These are phyloP conservation scores for Nothopassalora personata DNA, from an alignment of 2,329 filamentous ascomycete species.

Conservation along the genomic window DNA sequence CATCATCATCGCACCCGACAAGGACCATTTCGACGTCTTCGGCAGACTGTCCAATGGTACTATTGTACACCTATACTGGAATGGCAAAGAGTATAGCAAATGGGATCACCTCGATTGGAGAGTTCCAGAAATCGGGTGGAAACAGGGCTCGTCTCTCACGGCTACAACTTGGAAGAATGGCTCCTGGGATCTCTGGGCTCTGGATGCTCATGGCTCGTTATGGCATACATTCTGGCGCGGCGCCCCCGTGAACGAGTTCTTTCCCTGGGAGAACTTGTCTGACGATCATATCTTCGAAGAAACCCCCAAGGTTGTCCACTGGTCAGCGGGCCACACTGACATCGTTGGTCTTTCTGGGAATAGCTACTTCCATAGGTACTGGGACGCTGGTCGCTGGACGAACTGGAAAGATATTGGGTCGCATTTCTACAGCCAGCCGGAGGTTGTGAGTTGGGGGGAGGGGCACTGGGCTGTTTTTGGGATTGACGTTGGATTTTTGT, in stretches of 20 bases:
- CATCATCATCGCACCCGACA: not conserved
- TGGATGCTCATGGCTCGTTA: not conserved
- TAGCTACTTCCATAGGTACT: not conserved
- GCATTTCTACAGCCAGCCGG: not conserved
- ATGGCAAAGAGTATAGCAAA: not conserved
- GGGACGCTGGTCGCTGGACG: not conserved
- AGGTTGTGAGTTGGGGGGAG: not conserved
- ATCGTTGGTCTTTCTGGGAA: not conserved
- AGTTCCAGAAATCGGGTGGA: not conserved
- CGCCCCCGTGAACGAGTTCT: not conserved
- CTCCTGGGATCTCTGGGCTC: not conserved
- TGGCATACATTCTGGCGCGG: not conserved
- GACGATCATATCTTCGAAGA: not conserved
- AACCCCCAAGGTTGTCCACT: not conserved
- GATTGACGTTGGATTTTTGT: not conserved
- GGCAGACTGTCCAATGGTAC: not conserved
- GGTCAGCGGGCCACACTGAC: not conserved
- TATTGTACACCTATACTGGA: not conserved
- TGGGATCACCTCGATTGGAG: not conserved
- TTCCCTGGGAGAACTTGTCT: not conserved
- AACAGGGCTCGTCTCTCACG: not conserved
- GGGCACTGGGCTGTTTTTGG: not conserved
- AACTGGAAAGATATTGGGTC: not conserved
- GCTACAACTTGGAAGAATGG: not conserved
- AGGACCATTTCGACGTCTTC: slow-evolving; percentile 1